A percentile compares a stretch with the other conserved stretches of the same genome.
phyloP scores from a whole-genome alignment of 2,329 filamentous ascomycete species.

The Neonectria faginata region DNA sequence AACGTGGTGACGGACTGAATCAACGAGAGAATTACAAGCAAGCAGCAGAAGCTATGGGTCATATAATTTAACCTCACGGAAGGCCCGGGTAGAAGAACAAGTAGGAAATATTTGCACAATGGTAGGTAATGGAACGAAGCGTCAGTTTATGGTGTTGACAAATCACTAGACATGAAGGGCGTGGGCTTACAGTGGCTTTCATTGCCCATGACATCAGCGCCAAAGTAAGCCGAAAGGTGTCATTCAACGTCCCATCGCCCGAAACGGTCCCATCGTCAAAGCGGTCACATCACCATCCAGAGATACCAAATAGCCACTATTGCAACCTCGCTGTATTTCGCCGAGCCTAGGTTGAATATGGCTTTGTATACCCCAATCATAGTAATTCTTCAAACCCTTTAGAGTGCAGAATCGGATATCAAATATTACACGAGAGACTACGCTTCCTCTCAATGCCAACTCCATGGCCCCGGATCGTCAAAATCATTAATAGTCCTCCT shows the following conservation, averaged over 20 bases:
- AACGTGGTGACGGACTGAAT: not conserved
- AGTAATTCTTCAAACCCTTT: conserved; percentile 21
- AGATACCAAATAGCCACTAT: not conserved
- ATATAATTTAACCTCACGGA: not conserved
- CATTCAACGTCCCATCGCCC: not conserved
- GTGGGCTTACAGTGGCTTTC: conserved; percentile 7
- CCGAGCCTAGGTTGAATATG: conserved; percentile 9
- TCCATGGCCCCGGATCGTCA: conserved; percentile 21
- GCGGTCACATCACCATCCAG: too few species aligned
- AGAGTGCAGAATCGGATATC: conserved; percentile 26
- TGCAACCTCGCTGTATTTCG: conserved; percentile 18
- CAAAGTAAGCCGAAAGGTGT: conserved; percentile 10
- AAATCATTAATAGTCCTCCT: conserved; percentile 29
- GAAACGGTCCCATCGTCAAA: conserved; percentile 1
- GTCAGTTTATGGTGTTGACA: conserved; percentile 19
- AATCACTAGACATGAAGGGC: conserved; percentile 31
- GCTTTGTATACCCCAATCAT: conserved; percentile 26
- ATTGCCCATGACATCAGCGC: conserved; percentile 23
- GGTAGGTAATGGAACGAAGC: not conserved
- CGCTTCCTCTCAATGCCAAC: conserved; percentile 16
- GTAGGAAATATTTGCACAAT: not conserved
- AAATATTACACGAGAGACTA: conserved; percentile 17
- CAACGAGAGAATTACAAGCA: not conserved
- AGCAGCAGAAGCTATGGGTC: not conserved
- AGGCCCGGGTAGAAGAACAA: not conserved